Evolutionary conservation across 176 grass and related monocot species (phyloP).

Genomic region (Avena eriantha): DNA sequence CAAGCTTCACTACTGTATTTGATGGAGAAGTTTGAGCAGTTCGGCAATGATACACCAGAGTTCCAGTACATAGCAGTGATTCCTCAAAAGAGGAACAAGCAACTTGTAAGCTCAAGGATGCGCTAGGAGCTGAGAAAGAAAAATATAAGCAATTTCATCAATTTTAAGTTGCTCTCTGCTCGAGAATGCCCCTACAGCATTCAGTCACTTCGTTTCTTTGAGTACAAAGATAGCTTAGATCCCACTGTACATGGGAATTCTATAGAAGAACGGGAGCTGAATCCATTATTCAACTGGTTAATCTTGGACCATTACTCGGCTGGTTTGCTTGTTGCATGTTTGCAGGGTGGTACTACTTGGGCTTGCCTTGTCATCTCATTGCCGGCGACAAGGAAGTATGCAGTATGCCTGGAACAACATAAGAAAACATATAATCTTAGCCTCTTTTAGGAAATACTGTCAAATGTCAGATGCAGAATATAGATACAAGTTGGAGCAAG

Average conservation of each 20-base stretch:
- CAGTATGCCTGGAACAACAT: constrained; percentile 72
- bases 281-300: constrained; percentile 8
- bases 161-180: constrained; percentile 6
- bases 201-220: background rate
- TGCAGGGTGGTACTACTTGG: constrained; percentile 54
- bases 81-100: background rate
- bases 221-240: background rate
- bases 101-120: background rate
- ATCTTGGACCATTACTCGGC: constrained; percentile 19
- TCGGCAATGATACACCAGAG: background rate
- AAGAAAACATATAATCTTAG: constrained; percentile 2
- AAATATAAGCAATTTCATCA: background rate
- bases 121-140: background rate
- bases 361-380: constrained; percentile 85
- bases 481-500: background rate
- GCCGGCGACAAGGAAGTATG: constrained; percentile 87
- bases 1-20: background rate
- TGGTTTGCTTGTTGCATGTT: constrained; percentile 47
- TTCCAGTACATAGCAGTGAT: background rate
- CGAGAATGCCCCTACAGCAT: background rate
- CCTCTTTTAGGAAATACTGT: background rate
- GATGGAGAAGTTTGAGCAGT: background rate
- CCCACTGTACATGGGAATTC: constrained; percentile 1
- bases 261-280: background rate
- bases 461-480: background rate